These are phyloP conservation scores for Lavandula angustifolia DNA, from an alignment of 257 asterid genomes.

Conservation along the genomic window DNA sequence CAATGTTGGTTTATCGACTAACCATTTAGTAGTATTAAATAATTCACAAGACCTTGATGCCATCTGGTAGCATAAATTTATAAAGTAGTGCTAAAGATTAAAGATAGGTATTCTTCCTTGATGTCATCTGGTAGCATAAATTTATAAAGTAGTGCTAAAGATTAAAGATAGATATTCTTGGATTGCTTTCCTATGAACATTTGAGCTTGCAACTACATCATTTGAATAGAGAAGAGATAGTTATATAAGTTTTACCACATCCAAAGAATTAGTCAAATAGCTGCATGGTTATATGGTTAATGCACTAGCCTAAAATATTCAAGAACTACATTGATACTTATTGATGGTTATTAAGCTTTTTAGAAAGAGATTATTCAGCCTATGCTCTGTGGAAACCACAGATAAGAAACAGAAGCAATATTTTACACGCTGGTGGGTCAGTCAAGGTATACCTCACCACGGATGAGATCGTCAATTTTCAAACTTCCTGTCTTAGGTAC, in stretches of 20 bases:
- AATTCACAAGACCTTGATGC: too few relatives aligned
- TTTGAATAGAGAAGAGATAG: background rate
- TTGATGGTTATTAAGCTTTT: slow-evolving; percentile 2
- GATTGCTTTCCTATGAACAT: background rate
- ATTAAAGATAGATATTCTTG: too few relatives aligned
- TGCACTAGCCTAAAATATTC: background rate
- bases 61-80: too few relatives aligned
- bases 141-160: too few relatives aligned
- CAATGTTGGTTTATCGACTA: too few relatives aligned
- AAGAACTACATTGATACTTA: background rate
- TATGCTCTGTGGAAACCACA: slow-evolving; percentile 7
- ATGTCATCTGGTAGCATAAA: too few relatives aligned
- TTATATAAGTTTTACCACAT: background rate
- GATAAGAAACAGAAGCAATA: slow-evolving; percentile 22
- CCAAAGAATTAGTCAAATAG: slow-evolving; percentile 7
- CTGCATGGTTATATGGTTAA: background rate
- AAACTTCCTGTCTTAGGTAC: slow-evolving; percentile 83
- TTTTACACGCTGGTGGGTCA: slow-evolving; percentile 4
- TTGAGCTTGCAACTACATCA: background rate
- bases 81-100: too few relatives aligned
- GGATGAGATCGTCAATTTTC: slow-evolving; percentile 81
- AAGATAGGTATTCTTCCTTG: too few relatives aligned
- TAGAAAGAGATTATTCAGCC: slow-evolving; percentile 3
- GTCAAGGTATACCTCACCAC: slow-evolving; percentile 71
- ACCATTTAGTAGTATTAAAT: too few relatives aligned